phyloP scores from a whole-genome alignment of 208 protist genomes.

The Blechomonas ayalai region DNA sequence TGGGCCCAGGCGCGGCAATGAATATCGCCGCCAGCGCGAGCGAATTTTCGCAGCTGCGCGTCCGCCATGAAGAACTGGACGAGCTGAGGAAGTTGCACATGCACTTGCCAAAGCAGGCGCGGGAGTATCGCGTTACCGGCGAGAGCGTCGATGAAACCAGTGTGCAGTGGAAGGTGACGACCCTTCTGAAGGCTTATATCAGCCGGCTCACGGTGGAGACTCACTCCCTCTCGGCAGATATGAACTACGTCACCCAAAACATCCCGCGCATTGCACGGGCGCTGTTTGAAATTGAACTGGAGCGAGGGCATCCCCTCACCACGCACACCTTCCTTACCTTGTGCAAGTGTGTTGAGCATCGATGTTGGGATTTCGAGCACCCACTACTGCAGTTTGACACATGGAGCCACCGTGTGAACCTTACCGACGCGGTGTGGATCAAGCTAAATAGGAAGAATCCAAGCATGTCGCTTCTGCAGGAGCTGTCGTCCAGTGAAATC shows the following conservation, averaged over 20 bases:
- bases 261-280: conserved; percentile 93
- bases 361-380: conserved; percentile 92
- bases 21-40: conserved; percentile 84
- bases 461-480: conserved; percentile 72
- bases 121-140: conserved; percentile 54
- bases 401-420: conserved; percentile 45
- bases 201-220: conserved; percentile 78
- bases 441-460: conserved; percentile 69
- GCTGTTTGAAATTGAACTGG: conserved; percentile 96
- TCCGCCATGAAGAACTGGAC: conserved; percentile 94
- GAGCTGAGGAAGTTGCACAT: conserved; percentile 89
- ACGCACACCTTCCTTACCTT: conserved; percentile 86
- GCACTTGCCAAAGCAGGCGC: conserved; percentile 48
- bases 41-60: conserved; percentile 96
- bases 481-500: conserved; percentile 75
- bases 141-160: conserved; percentile 83
- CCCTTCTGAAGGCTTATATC: conserved; percentile 97
- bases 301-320: conserved; percentile 85
- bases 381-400: conserved; percentile 82
- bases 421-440: conserved; percentile 67
- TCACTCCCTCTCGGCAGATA: conserved; percentile 92
- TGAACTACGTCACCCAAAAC: conserved; percentile 96
- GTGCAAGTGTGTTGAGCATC: conserved; percentile 92
- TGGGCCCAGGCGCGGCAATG: conserved; percentile 91
- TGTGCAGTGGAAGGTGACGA: conserved; percentile 94